Percentiles rank a stretch among this genome's conserved stretches.
Evolutionary conservation across 1,139 yeast species (phyloP).

Genomic region (Pichia sp.): DNA sequence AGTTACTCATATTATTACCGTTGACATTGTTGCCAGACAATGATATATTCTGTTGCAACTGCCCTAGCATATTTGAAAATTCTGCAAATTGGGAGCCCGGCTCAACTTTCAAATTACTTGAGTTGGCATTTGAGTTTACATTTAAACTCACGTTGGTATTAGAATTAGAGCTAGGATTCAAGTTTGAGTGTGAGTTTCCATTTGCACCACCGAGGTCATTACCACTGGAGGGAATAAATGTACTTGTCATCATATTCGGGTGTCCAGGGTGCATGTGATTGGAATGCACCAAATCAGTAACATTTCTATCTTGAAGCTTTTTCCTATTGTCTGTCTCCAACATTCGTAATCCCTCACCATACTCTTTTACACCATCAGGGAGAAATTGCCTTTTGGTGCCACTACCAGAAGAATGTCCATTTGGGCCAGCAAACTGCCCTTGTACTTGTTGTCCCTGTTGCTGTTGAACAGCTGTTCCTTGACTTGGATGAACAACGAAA

Average conservation of each 20-base stretch:
- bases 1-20: neutral
- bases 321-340: constrained; percentile 48
- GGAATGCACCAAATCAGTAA: neutral
- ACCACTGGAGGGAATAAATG: neutral
- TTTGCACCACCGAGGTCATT: neutral
- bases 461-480: neutral
- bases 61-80: constrained; percentile 25
- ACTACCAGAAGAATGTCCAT: neutral
- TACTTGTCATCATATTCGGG: neutral
- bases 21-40: neutral
- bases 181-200: neutral
- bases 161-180: neutral
- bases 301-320: constrained; percentile 31
- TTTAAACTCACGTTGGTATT: neutral
- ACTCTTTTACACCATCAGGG: constrained; percentile 39
- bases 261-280: neutral
- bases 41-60: constrained; percentile 16
- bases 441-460: neutral
- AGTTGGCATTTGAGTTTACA: neutral
- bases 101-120: constrained; percentile 2
- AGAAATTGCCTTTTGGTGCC: constrained; percentile 23
- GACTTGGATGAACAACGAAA: neutral
- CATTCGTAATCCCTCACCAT: constrained; percentile 51
- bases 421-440: neutral
- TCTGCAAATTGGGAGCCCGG: constrained; percentile 26